phyloP scores from a whole-genome alignment of 495 filamentous ascomycete species.

The Aspergillus homomorphus region DNA sequence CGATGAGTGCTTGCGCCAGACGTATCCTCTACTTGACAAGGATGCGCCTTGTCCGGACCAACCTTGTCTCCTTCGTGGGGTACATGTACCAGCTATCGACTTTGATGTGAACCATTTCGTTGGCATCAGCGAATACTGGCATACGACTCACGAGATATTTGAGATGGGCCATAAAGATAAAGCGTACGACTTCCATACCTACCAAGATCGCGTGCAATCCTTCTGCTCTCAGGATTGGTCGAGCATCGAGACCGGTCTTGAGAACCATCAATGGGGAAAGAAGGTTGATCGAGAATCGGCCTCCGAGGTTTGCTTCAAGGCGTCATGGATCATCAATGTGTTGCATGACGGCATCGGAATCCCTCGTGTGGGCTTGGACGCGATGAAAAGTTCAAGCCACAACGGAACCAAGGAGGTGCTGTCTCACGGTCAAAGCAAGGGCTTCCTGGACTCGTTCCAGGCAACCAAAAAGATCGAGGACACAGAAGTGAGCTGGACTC shows the following conservation, averaged over 20 bases:
- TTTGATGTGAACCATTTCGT: slow-evolving; percentile 98
- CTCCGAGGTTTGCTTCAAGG: slow-evolving; percentile 92
- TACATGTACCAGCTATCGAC: slow-evolving; percentile 93
- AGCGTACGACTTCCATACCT: slow-evolving; percentile 87
- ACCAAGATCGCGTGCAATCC: slow-evolving; percentile 77
- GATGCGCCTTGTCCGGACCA: slow-evolving; percentile 77
- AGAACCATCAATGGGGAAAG: slow-evolving; percentile 65
- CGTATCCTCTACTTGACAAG: slow-evolving; percentile 86
- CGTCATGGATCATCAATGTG: slow-evolving; percentile 94
- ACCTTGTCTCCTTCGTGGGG: slow-evolving; percentile 84
- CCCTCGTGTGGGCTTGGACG: slow-evolving; percentile 81
- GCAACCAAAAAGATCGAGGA: slow-evolving; percentile 88
- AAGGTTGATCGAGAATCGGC: slow-evolving; percentile 73
- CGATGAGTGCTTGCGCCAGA: slow-evolving; percentile 75
- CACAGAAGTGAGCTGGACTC: slow-evolving; percentile 96
- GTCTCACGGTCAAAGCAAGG: slow-evolving; percentile 68
- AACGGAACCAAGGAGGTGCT: slow-evolving; percentile 77
- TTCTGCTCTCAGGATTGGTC: slow-evolving; percentile 86
- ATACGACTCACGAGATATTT: slow-evolving; percentile 95
- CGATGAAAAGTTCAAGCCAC: slow-evolving; percentile 42
- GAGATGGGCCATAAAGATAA: slow-evolving; percentile 75
- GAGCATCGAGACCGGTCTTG: slow-evolving; percentile 62
- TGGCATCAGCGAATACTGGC: slow-evolving; percentile 98
- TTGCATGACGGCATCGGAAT: slow-evolving; percentile 94
- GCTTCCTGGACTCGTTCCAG: slow-evolving; percentile 85